These are phyloP conservation scores for Herpotrichia juniperi DNA, from an alignment of 2,329 filamentous ascomycete genomes.

Conservation along the genomic window DNA sequence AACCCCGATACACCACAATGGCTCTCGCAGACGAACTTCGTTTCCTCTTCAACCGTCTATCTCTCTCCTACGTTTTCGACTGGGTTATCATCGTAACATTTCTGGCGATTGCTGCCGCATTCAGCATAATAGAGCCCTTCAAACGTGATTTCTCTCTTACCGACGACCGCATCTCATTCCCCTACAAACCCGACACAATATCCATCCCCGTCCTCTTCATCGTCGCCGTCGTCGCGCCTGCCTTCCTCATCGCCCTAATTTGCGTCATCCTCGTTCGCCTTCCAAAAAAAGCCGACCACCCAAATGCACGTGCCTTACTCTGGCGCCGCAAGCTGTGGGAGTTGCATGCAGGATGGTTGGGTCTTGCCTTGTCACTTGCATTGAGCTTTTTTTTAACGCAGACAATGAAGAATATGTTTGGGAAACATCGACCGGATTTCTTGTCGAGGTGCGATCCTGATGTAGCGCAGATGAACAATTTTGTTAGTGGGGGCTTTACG, in stretches of 20 bases:
- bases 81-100: not conserved
- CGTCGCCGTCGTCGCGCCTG: not conserved
- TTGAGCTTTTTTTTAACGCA: constrained; percentile 5
- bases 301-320: too few species aligned
- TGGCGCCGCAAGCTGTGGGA: too few species aligned
- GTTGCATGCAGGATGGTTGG: too few species aligned
- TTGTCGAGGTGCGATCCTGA: constrained; percentile 5
- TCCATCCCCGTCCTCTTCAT: constrained; percentile 3
- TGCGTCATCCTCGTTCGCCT: not conserved
- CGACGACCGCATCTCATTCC: constrained; percentile 5
- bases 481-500: constrained; percentile 2
- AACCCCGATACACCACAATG: too few species aligned
- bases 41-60: not conserved
- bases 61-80: not conserved
- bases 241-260: not conserved
- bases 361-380: constrained; percentile 2
- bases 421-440: constrained; percentile 9
- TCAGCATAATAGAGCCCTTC: not conserved
- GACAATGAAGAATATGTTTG: constrained; percentile 10
- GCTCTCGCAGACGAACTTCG: too few species aligned
- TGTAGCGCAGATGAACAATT: not conserved
- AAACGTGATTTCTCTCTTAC: constrained; percentile 8
- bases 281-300: not conserved
- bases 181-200: constrained; percentile 2
- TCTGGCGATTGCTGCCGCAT: constrained; percentile 2